These are phyloP conservation scores for Neonectria hederae DNA, from an alignment of 2,329 filamentous ascomycete genomes.

Conservation along the genomic window DNA sequence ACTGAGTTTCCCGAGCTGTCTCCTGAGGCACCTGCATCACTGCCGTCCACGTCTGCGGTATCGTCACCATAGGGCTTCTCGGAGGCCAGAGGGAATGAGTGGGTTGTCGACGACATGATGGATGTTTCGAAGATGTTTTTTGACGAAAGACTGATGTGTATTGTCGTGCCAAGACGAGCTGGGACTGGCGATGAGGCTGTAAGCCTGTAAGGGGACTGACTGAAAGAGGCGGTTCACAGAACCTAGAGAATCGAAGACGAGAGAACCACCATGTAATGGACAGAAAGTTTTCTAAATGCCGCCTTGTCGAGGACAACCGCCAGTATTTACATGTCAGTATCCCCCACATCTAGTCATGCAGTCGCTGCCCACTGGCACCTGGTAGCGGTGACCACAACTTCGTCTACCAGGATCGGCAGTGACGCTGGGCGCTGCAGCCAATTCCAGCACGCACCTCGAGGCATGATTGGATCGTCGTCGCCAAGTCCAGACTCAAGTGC, in stretches of 20 bases:
- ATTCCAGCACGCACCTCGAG: slow-evolving; percentile 26
- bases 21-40: slow-evolving; percentile 73
- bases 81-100: slow-evolving; percentile 55
- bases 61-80: slow-evolving; percentile 49
- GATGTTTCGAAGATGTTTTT: background rate
- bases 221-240: slow-evolving; percentile 30
- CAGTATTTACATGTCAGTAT: slow-evolving; percentile 39
- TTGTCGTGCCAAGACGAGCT: background rate
- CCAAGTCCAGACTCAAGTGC: slow-evolving; percentile 31
- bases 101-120: slow-evolving; percentile 53
- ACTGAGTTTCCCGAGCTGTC: slow-evolving; percentile 65
- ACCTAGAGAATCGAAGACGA: slow-evolving; percentile 25
- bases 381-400: slow-evolving; percentile 29
- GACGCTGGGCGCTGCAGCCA: slow-evolving; percentile 18
- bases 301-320: slow-evolving; percentile 29
- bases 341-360: slow-evolving; percentile 30
- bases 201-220: slow-evolving; percentile 5
- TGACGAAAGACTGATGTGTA: slow-evolving; percentile 6
- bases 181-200: slow-evolving; percentile 6
- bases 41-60: slow-evolving; percentile 53
- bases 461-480: slow-evolving; percentile 33
- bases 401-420: slow-evolving; percentile 23
- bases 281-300: slow-evolving; percentile 1
- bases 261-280: slow-evolving; percentile 13
- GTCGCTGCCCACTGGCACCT: slow-evolving; percentile 17